Percentiles rank a stretch among this genome's conserved stretches.
Evolutionary conservation across 164 flowering plant species (phyloP).

Genomic region (Stephania japonica): DNA sequence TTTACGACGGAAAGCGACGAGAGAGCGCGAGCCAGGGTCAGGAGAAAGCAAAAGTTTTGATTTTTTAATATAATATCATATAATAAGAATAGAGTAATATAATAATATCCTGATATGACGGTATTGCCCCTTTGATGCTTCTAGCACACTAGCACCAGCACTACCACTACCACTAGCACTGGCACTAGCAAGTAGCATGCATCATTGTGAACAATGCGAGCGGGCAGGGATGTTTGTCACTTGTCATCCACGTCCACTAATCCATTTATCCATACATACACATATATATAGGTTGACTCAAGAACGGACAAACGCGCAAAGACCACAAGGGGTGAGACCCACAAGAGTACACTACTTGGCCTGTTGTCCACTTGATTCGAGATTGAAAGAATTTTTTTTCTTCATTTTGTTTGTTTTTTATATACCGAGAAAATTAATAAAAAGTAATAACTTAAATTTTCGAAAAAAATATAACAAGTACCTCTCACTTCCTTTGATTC

Average conservation of each 20-base stretch:
- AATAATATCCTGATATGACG: not conserved
- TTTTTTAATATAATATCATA: too few relatives aligned
- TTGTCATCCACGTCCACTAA: not conserved
- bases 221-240: not conserved
- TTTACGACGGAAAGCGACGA: conserved; percentile 4
- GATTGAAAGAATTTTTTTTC: not conserved
- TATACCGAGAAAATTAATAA: not conserved
- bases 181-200: too few relatives aligned
- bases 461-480: too few relatives aligned
- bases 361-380: not conserved
- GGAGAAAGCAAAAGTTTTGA: not conserved
- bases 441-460: too few relatives aligned
- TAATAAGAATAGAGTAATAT: too few relatives aligned
- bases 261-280: not conserved
- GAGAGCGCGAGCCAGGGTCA: not conserved
- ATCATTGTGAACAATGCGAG: too few relatives aligned
- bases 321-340: not conserved
- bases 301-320: not conserved
- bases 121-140: not conserved
- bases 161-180: too few relatives aligned
- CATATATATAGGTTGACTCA: not conserved
- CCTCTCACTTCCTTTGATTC: too few relatives aligned
- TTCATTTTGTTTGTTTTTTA: too few relatives aligned
- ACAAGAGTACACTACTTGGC: not conserved
- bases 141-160: too few relatives aligned